Base-by-base conservation (phyloP, 208 protist species). In the Trypanosoma caninum region DNA sequence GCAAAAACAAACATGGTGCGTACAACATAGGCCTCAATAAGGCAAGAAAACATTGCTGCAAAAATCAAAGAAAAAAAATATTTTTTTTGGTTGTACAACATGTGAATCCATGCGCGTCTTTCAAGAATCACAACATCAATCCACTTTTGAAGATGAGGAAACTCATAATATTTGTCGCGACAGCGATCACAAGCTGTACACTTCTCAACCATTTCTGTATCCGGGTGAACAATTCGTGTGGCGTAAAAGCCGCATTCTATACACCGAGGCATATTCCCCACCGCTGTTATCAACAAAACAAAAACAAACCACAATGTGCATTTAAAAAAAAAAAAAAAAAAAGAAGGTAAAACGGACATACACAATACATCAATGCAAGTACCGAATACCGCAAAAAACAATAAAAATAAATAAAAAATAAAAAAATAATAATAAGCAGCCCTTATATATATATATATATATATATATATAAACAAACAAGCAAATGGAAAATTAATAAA, bases 121-220 rank as follows among this genome's bases (percentile, higher is more conserved):
- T 79, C 81, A 27, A 95, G 71, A 10, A 95, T 64, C 27, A 77
- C 61, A 18, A 92, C 65, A 51, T 91, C 83, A 25, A 92, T 84
- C 76, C 80, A 86, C n/a, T 76, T 74, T 53, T 92, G 89, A 31
- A 84, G 69, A 23, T 67, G 55, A 37, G 76, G 67, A 35, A 91
- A 93, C 63, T 95, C 84, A 61, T 78, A 83, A 62, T 89, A 95
- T 4, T 59, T 67, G 59, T 95, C 89, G 42, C 74, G 83, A 22
- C 71, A 64, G 10, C 51, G 53, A 11, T 76, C 83, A 44, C 89
- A 95, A 23, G 54, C 23, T 0, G 61, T 50, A 62, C 85, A 95
- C n/a, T 77, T 76, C 45, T 91, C 83, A 10, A 95, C 81, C 20
- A 80, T 79, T 23, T 83, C 62, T 9, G 76, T 91, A 40, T 95